Evolutionary conservation across 164 flowering plant genomes (phyloP).

Genomic region (Vitis rotundifolia): DNA sequence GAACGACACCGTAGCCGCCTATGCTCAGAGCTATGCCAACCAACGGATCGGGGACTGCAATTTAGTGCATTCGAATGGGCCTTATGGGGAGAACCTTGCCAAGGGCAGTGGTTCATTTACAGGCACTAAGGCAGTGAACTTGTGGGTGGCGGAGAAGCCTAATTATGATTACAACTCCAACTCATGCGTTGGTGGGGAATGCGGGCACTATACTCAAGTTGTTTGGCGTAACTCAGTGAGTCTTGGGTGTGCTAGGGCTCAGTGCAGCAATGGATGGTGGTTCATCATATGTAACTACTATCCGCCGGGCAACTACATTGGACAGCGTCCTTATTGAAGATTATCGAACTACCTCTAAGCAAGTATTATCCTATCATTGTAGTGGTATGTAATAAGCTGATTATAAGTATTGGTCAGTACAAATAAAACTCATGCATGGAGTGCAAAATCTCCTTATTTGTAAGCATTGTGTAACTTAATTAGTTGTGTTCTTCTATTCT

Average conservation of each 20-base stretch:
- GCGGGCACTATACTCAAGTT: slow-evolving; percentile 52
- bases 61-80: no score
- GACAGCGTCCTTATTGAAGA: slow-evolving; percentile 27
- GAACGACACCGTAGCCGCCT: slow-evolving; percentile 24
- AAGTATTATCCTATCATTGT: no score
- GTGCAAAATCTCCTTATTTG: no score
- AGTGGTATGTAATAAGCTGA: no score
- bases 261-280: slow-evolving; percentile 21
- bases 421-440: no score
- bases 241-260: slow-evolving; percentile 45
- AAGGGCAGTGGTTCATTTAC: slow-evolving; percentile 9
- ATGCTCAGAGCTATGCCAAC: no score
- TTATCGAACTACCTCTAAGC: neutral
- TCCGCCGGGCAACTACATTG: slow-evolving; percentile 33
- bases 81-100: no score
- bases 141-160: slow-evolving; percentile 32
- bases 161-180: slow-evolving; percentile 28
- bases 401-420: no score
- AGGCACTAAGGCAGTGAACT: slow-evolving; percentile 21
- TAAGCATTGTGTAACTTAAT: no score
- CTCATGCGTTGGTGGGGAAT: slow-evolving; percentile 26
- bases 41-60: no score
- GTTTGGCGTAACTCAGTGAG: slow-evolving; percentile 33
- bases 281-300: slow-evolving; percentile 43
- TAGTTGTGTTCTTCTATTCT: no score